phyloP scores from a whole-genome alignment of 495 filamentous ascomycete genomes.

The Hypoxylon lienhwacheense region DNA sequence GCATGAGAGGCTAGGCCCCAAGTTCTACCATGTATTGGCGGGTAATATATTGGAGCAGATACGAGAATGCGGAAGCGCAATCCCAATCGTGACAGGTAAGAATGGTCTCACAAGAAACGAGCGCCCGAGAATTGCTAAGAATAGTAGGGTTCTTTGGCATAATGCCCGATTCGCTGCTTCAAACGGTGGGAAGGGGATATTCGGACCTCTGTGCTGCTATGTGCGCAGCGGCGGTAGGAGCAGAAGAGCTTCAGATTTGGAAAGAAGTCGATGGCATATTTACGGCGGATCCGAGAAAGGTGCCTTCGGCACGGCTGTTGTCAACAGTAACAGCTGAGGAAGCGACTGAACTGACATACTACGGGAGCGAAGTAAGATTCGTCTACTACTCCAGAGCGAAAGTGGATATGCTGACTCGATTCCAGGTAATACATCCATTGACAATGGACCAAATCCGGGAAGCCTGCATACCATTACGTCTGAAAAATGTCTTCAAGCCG shows the following conservation, averaged over 20 bases:
- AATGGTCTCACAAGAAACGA: neutral
- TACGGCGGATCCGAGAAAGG: conserved; percentile 58
- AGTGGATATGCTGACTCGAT: conserved; percentile 12
- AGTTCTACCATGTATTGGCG: conserved; percentile 41
- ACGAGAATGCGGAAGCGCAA: conserved; percentile 28
- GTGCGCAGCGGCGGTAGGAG: conserved; percentile 50
- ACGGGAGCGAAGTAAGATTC: conserved; percentile 53
- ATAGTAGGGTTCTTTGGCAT: conserved; percentile 53
- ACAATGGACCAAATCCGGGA: conserved; percentile 49
- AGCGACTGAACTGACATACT: conserved; percentile 58
- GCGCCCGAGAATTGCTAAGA: conserved; percentile 36
- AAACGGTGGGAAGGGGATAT: conserved; percentile 53
- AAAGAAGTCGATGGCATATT: conserved; percentile 62
- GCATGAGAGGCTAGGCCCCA: conserved; percentile 35
- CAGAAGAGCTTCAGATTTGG: conserved; percentile 57
- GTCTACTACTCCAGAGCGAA: neutral
- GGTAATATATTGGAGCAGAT: conserved; percentile 37
- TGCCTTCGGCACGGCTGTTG: conserved; percentile 53
- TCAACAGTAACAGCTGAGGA: conserved; percentile 55
- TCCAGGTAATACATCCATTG: conserved; percentile 47
- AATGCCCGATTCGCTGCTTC: conserved; percentile 52
- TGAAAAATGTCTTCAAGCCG: conserved; percentile 50
- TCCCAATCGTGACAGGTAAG: conserved; percentile 41
- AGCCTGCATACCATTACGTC: conserved; percentile 43
- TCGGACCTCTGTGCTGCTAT: conserved; percentile 58